These are phyloP conservation scores for Pythium chondricola DNA, from an alignment of 352 stramenopile species.

Conservation along the genomic window DNA sequence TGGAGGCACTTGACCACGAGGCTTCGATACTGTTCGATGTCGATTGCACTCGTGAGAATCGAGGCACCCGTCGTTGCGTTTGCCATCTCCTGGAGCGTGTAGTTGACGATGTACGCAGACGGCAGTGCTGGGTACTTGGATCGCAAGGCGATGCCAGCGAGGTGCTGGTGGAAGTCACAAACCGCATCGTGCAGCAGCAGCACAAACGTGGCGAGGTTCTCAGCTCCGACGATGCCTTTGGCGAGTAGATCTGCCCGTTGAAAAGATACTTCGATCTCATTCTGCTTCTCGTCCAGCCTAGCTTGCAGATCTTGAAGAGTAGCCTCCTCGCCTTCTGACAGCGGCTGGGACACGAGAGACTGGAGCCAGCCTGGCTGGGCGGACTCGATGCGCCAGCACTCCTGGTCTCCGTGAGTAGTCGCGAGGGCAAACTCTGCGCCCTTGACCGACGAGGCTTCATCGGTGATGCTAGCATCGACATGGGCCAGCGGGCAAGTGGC, in stretches of 20 bases:
- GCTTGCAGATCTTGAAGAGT: constrained; percentile 4
- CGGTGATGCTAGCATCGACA: background rate
- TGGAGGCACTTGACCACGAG: constrained; percentile 12
- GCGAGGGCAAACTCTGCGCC: background rate
- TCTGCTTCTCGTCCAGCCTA: background rate
- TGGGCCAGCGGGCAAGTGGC: too few relatives aligned
- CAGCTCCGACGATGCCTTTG: constrained; percentile 5
- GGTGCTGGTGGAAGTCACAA: constrained; percentile 14
- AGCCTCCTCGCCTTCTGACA: constrained; percentile 6
- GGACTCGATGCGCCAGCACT: background rate
- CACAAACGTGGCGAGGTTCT: constrained; percentile 3
- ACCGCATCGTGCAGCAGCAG: constrained; percentile 4
- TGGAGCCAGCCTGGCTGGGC: constrained; percentile 10
- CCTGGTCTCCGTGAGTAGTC: background rate
- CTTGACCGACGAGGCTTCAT: background rate
- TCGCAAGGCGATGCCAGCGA: constrained; percentile 14
- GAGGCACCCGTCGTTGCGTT: background rate
- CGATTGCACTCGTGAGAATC: constrained; percentile 11
- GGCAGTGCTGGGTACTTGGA: constrained; percentile 11
- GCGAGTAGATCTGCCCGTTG: constrained; percentile 6
- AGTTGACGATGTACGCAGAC: constrained; percentile 18
- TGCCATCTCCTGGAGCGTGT: background rate
- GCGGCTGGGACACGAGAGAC: constrained; percentile 6
- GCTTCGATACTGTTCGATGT: constrained; percentile 6
- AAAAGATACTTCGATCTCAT: constrained; percentile 8